Conservation (phyloP, 1,139 yeast genomes). For the Magnusiomyces paraingens region DNA sequence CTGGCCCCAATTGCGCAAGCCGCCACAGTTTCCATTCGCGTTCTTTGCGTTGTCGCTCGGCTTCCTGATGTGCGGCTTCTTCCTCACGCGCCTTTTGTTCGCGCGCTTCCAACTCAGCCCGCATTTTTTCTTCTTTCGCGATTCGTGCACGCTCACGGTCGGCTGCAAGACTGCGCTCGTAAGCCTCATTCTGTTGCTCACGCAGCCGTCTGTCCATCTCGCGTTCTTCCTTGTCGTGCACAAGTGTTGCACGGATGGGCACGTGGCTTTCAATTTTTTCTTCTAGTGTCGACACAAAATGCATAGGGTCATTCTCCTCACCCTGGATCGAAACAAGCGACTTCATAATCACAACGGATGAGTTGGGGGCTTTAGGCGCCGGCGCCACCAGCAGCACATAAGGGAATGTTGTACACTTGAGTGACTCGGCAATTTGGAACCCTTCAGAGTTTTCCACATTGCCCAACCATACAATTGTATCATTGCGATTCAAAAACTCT, state of each 20-base stretch:
- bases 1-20: conserved; percentile 18
- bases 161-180: conserved; percentile 56
- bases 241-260: conserved; percentile 51
- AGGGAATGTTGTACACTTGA: conserved; percentile 72
- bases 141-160: conserved; percentile 44
- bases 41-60: conserved; percentile 8
- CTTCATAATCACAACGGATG: conserved; percentile 41
- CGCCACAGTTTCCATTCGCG: conserved; percentile 27
- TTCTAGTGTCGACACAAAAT: conserved; percentile 31
- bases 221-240: conserved; percentile 56
- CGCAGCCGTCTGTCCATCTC: conserved; percentile 55
- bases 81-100: conserved; percentile 25
- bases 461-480: conserved; percentile 80
- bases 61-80: conserved; percentile 13
- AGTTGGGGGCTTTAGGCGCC: conserved; percentile 34
- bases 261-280: conserved; percentile 46
- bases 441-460: conserved; percentile 76
- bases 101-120: conserved; percentile 25
- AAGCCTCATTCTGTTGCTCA: conserved; percentile 73
- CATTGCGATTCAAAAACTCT: conserved; percentile 44
- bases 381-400: conserved; percentile 64
- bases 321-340: conserved; percentile 68
- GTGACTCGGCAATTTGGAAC: conserved; percentile 71
- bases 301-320: conserved; percentile 26
- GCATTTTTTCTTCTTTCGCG: conserved; percentile 33